phyloP scores from a whole-genome alignment of 441 rosid genomes.

The Bocquillonia castaneifolia region DNA sequence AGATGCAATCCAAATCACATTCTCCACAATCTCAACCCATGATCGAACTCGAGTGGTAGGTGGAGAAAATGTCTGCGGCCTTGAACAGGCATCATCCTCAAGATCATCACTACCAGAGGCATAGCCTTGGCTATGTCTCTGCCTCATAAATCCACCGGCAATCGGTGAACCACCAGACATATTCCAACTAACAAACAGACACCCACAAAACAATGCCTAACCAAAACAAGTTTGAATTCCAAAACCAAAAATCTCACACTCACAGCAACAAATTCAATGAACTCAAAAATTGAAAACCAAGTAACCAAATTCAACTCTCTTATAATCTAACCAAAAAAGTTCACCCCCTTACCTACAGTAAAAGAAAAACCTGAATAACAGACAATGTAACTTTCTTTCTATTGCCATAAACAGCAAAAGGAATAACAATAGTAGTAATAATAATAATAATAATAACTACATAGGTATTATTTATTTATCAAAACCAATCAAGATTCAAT shows the following conservation, averaged over 20 bases:
- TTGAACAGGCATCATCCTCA: constrained; percentile 95
- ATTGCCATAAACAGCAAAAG: neutral
- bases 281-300: neutral
- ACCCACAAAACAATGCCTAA: neutral
- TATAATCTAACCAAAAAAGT: constrained; percentile 3
- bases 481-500: neutral
- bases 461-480: neutral
- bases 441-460: neutral
- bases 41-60: constrained; percentile 42
- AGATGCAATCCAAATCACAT: constrained; percentile 80
- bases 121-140: constrained; percentile 93
- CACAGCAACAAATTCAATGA: neutral
- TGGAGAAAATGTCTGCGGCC: constrained; percentile 47
- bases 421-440: too few species aligned
- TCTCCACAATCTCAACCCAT: constrained; percentile 72
- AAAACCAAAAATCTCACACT: neutral
- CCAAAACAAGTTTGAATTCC: constrained; percentile 14
- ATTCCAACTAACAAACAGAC: constrained; percentile 3
- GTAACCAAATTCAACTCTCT: constrained; percentile 9
- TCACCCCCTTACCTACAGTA: neutral
- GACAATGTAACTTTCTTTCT: neutral
- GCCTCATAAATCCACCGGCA: constrained; percentile 88
- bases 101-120: constrained; percentile 82
- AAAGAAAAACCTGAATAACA: neutral
- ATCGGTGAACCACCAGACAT: constrained; percentile 96